Conservation (phyloP, 2,329 filamentous ascomycete species). For the Pseudocercospora ulei region DNA sequence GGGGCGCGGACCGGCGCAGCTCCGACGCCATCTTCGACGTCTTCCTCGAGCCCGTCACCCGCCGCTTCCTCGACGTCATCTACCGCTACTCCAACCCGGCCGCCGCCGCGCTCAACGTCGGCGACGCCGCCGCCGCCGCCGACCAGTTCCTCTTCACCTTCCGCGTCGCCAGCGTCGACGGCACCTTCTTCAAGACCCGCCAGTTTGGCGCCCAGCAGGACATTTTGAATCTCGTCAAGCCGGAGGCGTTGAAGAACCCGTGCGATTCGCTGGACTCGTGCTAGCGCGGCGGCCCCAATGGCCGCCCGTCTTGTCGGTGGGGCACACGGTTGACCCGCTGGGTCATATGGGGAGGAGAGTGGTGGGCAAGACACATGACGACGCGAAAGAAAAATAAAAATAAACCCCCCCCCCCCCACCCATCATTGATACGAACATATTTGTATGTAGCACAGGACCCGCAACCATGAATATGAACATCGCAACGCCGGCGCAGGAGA, state of each 20-base stretch:
- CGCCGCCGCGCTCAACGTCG: conserved; percentile 12
- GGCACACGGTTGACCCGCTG: too few species aligned
- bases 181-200: conserved; percentile 19
- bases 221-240: conserved; percentile 17
- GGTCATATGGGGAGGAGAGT: too few species aligned
- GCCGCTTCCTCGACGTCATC: conserved; percentile 20
- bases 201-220: conserved; percentile 20
- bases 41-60: conserved; percentile 17
- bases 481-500: too few species aligned
- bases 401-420: too few species aligned
- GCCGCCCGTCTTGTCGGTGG: too few species aligned
- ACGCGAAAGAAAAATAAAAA: too few species aligned
- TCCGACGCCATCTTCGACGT: conserved; percentile 19
- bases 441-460: too few species aligned
- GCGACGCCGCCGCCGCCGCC: conserved; percentile 10
- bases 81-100: conserved; percentile 19
- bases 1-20: conserved; percentile 12
- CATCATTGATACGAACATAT: too few species aligned
- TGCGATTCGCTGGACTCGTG: conserved; percentile 19
- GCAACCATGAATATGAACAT: too few species aligned
- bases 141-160: conserved; percentile 20
- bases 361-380: too few species aligned
- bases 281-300: too few species aligned
- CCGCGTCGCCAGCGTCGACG: conserved; percentile 17
- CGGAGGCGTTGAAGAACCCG: conserved; percentile 19